Evolutionary conservation across 768 basidiomycete genomes (phyloP).

Genomic region (Termitomyces sp.): DNA sequence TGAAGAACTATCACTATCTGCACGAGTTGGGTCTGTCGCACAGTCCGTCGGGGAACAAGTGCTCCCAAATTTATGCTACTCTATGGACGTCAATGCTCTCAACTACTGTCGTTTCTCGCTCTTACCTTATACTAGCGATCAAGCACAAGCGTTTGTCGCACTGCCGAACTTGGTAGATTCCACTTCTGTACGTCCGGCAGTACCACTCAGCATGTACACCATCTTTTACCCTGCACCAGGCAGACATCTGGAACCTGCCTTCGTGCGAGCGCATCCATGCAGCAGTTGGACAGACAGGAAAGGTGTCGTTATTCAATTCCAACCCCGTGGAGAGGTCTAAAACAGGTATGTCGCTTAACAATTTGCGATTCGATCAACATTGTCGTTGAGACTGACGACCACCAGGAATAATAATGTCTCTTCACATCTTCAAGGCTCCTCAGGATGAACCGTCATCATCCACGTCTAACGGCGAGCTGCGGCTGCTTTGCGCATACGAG

Average conservation of each 20-base stretch:
- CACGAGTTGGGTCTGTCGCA: constrained; percentile 54
- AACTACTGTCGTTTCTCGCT: constrained; percentile 93
- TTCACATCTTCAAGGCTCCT: constrained; percentile 55
- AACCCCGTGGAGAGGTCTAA: constrained; percentile 52
- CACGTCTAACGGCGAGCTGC: constrained; percentile 37
- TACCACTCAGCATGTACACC: not conserved
- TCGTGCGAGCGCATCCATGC: constrained; percentile 71
- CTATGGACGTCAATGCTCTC: constrained; percentile 87
- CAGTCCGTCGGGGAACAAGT: constrained; percentile 37
- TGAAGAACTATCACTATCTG: constrained; percentile 37
- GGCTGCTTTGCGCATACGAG: constrained; percentile 78
- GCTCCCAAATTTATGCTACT: constrained; percentile 53
- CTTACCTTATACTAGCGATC: constrained; percentile 25
- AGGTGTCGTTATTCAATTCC: constrained; percentile 31
- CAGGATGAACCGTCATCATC: constrained; percentile 25
- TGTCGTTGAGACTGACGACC: not conserved
- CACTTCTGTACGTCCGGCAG: constrained; percentile 19
- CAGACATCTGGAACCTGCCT: constrained; percentile 85
- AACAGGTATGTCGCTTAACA: constrained; percentile 42
- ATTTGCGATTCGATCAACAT: not conserved
- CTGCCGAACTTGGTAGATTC: constrained; percentile 91
- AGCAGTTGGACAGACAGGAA: constrained; percentile 65
- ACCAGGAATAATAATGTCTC: constrained; percentile 85
- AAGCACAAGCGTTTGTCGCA: constrained; percentile 56
- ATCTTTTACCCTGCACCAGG: constrained; percentile 38